These are phyloP conservation scores for Yamadazyma blattariae DNA, from an alignment of 1,139 yeast species.

Conservation along the genomic window DNA sequence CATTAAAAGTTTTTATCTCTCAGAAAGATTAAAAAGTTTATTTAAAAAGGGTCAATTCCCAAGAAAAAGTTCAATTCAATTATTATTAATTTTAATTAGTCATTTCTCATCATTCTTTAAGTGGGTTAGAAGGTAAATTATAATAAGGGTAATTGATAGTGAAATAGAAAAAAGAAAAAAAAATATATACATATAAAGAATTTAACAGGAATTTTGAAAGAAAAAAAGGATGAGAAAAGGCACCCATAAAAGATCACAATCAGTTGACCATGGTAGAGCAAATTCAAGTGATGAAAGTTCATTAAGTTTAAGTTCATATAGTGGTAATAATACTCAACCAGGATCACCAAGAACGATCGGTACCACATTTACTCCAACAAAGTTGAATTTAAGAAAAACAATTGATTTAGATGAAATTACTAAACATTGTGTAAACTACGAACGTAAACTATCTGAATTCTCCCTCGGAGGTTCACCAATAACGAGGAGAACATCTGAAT, in stretches of 20 bases:
- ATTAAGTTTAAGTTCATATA: constrained; percentile 6
- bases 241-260: constrained; percentile 10
- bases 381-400: not conserved
- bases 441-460: constrained; percentile 9
- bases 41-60: too few species aligned
- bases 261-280: constrained; percentile 9
- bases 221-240: not conserved
- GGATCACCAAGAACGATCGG: constrained; percentile 10
- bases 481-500: constrained; percentile 4
- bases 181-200: too few species aligned
- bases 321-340: constrained; percentile 9
- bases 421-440: constrained; percentile 11
- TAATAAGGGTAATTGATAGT: too few species aligned
- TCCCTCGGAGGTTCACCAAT: not conserved
- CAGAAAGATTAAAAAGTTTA: too few species aligned
- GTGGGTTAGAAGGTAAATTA: too few species aligned
- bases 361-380: not conserved
- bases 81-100: too few species aligned
- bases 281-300: constrained; percentile 9
- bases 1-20: too few species aligned
- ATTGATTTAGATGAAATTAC: constrained; percentile 21
- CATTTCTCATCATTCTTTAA: too few species aligned
- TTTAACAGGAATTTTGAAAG: too few species aligned
- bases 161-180: too few species aligned
- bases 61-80: too few species aligned